Evolutionary conservation across 2,329 filamentous ascomycete genomes (phyloP), one percentile per base, ranked within the genome.

Genomic region (Fusarium sp.): DNA sequence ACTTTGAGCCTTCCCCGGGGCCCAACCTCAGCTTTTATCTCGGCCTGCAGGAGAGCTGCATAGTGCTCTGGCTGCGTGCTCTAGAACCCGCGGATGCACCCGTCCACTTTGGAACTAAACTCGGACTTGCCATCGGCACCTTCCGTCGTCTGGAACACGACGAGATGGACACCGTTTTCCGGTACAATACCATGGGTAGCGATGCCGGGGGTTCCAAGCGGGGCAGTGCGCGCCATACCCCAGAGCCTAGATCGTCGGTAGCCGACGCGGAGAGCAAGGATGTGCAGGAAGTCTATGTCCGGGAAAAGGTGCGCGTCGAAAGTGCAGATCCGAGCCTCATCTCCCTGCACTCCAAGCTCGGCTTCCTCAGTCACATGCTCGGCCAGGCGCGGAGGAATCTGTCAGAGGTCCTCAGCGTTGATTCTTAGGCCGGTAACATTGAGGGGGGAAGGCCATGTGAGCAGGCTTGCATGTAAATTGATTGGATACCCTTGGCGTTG

Each of bases 271-370:
- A 75, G 17, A 66, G 46, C 31, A 70, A 62, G 46, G 77, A 79
- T 38, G 70, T 81, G 35, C 80, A 83, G 4, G 91, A 96, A 70
- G 95, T 98, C 4, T 92, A 91, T 72, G 96, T 98, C 53, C 91
- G 92, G 75, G 96, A 98, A 81, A 98, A 98, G 84, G 90, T 98
- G 6, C 88, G 93, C 44, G 92, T 98, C 2, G 95, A 98, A 82
- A 96, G 91, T 77, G 94, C 95, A 64, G 95, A 98, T 81, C 96
- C 96, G 1, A 95, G 91, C 76, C 81, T 98, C 73, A 91, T 98
- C 80, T 92, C 93, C 38, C 87, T 96, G 36, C 92, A 94, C 81
- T 92, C 94, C 6, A 98, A 98, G 83, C 85, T 98, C 75, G 90
- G 88, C 33, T 94, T 93, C 6, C 83, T 98, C 66, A 92, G 93